These are phyloP conservation scores for Naganishia vaughanmartiniae DNA, from an alignment of 768 basidiomycete species.

Conservation along the genomic window DNA sequence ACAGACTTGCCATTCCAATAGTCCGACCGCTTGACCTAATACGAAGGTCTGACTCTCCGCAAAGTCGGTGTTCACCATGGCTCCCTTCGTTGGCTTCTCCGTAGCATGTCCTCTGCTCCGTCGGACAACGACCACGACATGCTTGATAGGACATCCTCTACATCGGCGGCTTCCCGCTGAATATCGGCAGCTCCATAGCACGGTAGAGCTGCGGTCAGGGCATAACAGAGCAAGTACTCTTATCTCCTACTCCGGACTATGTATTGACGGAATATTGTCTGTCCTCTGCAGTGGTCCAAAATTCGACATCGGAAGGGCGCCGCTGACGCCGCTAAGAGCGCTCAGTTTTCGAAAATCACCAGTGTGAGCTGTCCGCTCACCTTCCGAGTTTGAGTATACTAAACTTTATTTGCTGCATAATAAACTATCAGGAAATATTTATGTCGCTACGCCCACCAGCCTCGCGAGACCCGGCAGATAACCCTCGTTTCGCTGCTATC, in stretches of 20 bases:
- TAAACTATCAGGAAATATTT: slow-evolving; percentile 40
- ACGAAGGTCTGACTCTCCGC: neutral
- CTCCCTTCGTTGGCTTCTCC: neutral
- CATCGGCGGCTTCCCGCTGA: neutral
- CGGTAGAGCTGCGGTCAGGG: neutral
- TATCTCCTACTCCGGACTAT: neutral
- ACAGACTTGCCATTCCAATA: neutral
- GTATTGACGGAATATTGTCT: neutral
- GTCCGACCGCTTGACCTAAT: neutral
- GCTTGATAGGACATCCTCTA: neutral
- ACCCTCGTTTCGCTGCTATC: slow-evolving; percentile 41
- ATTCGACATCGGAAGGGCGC: slow-evolving; percentile 50
- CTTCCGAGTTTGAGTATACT: neutral
- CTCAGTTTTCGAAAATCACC: slow-evolving; percentile 41
- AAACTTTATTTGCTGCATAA: neutral
- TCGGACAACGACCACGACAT: neutral
- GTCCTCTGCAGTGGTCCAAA: slow-evolving; percentile 43
- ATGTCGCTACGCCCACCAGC: slow-evolving; percentile 41
- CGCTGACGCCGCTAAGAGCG: slow-evolving; percentile 41
- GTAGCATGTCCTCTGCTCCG: neutral
- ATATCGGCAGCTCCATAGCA: slow-evolving; percentile 2
- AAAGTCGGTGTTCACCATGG: neutral
- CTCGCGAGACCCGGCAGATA: slow-evolving; percentile 40
- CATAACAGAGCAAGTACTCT: slow-evolving; percentile 25
- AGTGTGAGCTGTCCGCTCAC: slow-evolving; percentile 33